Evolutionary conservation across 495 filamentous ascomycete genomes (phyloP).

Genomic region (Oleoguttula mirabilis): DNA sequence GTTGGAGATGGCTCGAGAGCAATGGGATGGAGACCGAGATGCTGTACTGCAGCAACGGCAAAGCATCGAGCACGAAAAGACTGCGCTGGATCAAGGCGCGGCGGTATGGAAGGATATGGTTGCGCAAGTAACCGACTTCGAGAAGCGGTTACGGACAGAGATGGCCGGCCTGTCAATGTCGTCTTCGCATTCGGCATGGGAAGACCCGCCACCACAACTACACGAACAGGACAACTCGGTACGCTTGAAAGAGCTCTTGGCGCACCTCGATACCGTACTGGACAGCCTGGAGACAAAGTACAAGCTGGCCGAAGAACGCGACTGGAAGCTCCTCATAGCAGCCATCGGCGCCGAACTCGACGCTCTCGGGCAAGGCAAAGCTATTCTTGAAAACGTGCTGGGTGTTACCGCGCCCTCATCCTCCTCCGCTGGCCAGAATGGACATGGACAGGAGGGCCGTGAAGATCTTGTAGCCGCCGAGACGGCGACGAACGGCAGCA

Average conservation of each 20-base stretch:
- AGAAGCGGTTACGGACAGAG: slow-evolving; percentile 45
- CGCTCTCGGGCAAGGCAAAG: slow-evolving; percentile 59
- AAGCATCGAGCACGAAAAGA: slow-evolving; percentile 53
- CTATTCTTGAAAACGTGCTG: slow-evolving; percentile 48
- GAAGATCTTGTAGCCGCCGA: slow-evolving; percentile 2
- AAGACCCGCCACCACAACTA: slow-evolving; percentile 1
- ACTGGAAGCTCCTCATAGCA: slow-evolving; percentile 81
- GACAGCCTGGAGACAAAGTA: slow-evolving; percentile 46
- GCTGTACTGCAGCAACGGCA: slow-evolving; percentile 44
- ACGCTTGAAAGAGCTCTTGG: slow-evolving; percentile 36
- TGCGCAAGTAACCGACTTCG: slow-evolving; percentile 53
- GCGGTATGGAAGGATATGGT: slow-evolving; percentile 66
- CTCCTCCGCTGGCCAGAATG: no score
- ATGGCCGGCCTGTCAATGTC: slow-evolving; percentile 31
- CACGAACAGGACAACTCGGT: not conserved
- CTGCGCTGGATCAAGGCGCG: slow-evolving; percentile 73
- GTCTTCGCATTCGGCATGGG: slow-evolving; percentile 5
- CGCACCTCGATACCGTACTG: slow-evolving; percentile 46
- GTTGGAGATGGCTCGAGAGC: slow-evolving; percentile 61
- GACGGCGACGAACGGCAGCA: not conserved
- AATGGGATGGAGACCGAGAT: slow-evolving; percentile 57
- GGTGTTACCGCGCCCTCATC: slow-evolving; percentile 6
- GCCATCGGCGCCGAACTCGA: slow-evolving; percentile 82
- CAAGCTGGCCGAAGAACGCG: slow-evolving; percentile 47
- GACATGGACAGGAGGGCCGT: not conserved